Evolutionary conservation across 1,139 yeast genomes (phyloP), one percentile per base, ranked within the genome.

Genomic region (Taphrina sp.): DNA sequence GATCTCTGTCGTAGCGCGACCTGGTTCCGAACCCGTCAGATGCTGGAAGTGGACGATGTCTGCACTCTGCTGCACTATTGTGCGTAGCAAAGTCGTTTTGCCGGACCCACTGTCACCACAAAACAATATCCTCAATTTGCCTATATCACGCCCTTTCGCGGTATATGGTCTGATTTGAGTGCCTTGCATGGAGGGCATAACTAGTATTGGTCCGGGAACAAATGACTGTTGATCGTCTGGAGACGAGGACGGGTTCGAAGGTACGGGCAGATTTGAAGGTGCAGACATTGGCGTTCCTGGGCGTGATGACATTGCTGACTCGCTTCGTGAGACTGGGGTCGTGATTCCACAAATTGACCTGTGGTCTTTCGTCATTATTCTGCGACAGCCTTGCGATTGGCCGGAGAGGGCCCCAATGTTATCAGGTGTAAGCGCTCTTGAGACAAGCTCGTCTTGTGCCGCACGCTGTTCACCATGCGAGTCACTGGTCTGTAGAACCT

Each of bases 171-270:
- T 29, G n/a, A 12, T 22, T 2, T 37, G 29, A 4, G 39, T 16
- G 5, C 17, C n/a, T 24, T 49, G 54, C 8, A 49, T 34, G 23
- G 14, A 29, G 2, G 54, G 54, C 54, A 49, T 49, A 26, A 49
- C 46, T n/a, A 49, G 23, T 14, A 38, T 19, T 5, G 54, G 54
- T 1, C 46, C 54, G 16, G 46, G 38, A 20, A 31, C 19, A 10
- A 23, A 14, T 35, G 41, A 24, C 24, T 45, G 41, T 12, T 10
- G 12, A 2, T 45, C 52, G 22, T 31, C 45, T 3, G 24, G 33
- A 8, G 23, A 34, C 24, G 37, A 49, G 17, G 54, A 31, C 3
- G 54, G 29, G 29, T 43, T 49, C 1, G 54, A 49, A 3, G 54
- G 46, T 7, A 35, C 34, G 3, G 43, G 53, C n/a, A 47, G 26